Evolutionary conservation across 2,329 filamentous ascomycete genomes (phyloP), one percentile per base, ranked within the genome.

Genomic region (Claviceps purpurea): DNA sequence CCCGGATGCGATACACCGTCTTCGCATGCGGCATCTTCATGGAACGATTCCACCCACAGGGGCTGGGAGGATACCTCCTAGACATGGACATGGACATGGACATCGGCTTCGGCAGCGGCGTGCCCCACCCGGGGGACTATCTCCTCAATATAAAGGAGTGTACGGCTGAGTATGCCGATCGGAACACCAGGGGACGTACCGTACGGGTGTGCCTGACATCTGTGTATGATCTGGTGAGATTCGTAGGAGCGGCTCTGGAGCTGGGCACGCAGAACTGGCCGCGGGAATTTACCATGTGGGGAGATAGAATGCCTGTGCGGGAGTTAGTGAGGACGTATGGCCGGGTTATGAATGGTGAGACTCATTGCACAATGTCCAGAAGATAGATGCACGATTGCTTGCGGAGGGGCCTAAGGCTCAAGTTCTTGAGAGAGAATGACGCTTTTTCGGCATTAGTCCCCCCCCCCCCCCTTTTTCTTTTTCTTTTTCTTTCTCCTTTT

Each of bases 11-110:
- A 43, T 86, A 77, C 55, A 88, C 85, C 0, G 72, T 82, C 26
- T 89, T 89, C 65, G 78, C 81, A 0, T 89, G 86, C 58, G 86
- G 86, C 20, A 67, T 89, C 34, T 80, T 89, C 57, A 89, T 88
- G 71, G 85, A 89, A 62, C 73, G 84, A 1, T 89, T 89, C 59
- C 79, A 79, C 20, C 81, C 81, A 0, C 79, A 78, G 3, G 86
- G 86, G 0, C 73, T 89, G 54, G 71, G 72, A 13, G 71, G 72
- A 13, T 69, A 72, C 18, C 73, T 79, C 18, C 18, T 18, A 18
- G 18, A 18, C 18, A 18, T 18, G 51, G 70, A 74, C 38, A 81
- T 26, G 5, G 24, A 6, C 26, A 10, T 30, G 8, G 26, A 2
- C 26, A 11, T 22, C 24, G 5, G 5, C 26, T 10, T 10, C 26